These are phyloP conservation scores for Annulohypoxylon truncatum DNA, from an alignment of 2,329 filamentous ascomycete genomes.

Conservation along the genomic window DNA sequence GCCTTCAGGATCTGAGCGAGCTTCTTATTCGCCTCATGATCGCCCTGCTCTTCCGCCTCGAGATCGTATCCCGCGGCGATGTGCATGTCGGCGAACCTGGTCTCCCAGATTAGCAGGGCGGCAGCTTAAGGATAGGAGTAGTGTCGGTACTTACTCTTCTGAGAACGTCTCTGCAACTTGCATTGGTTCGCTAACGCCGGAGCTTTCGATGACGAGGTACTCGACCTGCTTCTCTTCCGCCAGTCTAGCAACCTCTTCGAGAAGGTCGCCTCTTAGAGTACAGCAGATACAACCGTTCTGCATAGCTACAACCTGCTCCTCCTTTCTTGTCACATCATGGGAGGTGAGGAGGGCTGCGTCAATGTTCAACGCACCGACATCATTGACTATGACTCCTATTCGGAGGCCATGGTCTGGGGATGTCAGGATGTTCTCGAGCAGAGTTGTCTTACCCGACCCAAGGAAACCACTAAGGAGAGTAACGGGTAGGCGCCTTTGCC, in stretches of 20 bases:
- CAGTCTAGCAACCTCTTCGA: slow-evolving; percentile 75
- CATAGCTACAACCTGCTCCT: slow-evolving; percentile 74
- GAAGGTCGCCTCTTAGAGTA: slow-evolving; percentile 75
- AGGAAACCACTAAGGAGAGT: slow-evolving; percentile 71
- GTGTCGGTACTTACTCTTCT: slow-evolving; percentile 32
- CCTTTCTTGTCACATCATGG: slow-evolving; percentile 64
- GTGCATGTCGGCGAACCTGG: slow-evolving; percentile 49
- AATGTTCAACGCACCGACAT: slow-evolving; percentile 75
- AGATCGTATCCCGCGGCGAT: slow-evolving; percentile 46
- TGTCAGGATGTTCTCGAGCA: slow-evolving; percentile 75
- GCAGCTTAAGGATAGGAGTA: slow-evolving; percentile 41
- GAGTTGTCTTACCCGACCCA: slow-evolving; percentile 77
- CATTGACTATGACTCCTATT: slow-evolving; percentile 80
- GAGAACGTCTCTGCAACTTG: slow-evolving; percentile 79
- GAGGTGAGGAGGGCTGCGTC: slow-evolving; percentile 71
- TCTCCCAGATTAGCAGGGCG: slow-evolving; percentile 28
- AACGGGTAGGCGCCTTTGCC: slow-evolving; percentile 62
- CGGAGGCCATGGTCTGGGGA: slow-evolving; percentile 72
- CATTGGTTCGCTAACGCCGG: slow-evolving; percentile 77
- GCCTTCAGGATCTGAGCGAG: slow-evolving; percentile 51
- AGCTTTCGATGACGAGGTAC: slow-evolving; percentile 79
- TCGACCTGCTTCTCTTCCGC: slow-evolving; percentile 73
- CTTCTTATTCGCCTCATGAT: slow-evolving; percentile 42
- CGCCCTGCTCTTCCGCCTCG: slow-evolving; percentile 44
- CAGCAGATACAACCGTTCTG: slow-evolving; percentile 84